Evolutionary conservation across 805 yeast species (phyloP).

Genomic region (Nakazawaea peltata): DNA sequence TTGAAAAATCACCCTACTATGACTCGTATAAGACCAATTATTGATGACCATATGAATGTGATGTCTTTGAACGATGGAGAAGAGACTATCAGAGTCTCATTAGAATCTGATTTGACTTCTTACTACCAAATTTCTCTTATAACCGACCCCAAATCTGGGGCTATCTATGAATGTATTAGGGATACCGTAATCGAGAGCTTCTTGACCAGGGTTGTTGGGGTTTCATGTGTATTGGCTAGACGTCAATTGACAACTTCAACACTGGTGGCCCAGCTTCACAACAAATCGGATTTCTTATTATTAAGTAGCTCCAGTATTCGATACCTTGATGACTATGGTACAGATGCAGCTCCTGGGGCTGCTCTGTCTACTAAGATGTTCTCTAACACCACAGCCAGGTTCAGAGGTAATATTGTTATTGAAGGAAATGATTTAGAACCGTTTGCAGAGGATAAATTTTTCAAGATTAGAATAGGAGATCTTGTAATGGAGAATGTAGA

Average conservation of each 20-base stretch:
- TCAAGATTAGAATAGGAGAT: constrained; percentile 11
- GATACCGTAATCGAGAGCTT: constrained; percentile 18
- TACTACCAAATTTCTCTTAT: constrained; percentile 2
- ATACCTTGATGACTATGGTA: constrained; percentile 12
- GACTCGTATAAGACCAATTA: constrained; percentile 25
- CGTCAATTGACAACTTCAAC: background rate
- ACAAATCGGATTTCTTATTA: constrained; percentile 31
- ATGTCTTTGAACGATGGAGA: constrained; percentile 10
- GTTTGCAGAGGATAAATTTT: constrained; percentile 32
- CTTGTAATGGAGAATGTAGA: constrained; percentile 16
- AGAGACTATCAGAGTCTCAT: background rate
- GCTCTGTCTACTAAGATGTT: no score
- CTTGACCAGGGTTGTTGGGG: constrained; percentile 20
- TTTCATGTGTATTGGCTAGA: constrained; percentile 27
- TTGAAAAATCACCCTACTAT: constrained; percentile 26
- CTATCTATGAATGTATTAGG: constrained; percentile 10
- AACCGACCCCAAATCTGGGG: background rate
- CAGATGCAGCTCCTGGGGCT: background rate
- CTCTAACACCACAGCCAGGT: constrained; percentile 14
- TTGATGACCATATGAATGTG: constrained; percentile 12
- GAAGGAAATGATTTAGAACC: constrained; percentile 17
- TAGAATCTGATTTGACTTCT: background rate
- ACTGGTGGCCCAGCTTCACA: constrained; percentile 14
- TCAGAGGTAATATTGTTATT: constrained; percentile 32
- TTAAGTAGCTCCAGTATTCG: constrained; percentile 23